Conservation (phyloP, 163 green algal species). For the Prototheca wickerhamii region DNA sequence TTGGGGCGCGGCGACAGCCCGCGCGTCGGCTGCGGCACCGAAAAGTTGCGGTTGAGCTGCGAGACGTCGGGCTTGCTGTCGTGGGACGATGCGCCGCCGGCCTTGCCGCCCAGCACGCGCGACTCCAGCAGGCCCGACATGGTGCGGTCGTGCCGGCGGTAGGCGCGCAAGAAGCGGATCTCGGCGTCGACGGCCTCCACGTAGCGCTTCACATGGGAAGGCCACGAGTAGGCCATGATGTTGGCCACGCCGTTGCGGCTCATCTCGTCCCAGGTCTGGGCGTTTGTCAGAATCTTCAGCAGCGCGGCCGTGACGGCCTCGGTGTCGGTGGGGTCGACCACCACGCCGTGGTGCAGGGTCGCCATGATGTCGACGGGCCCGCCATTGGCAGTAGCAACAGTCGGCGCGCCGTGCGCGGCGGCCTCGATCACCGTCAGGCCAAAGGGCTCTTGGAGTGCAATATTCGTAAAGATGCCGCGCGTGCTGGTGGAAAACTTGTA, state of each 20-base stretch:
- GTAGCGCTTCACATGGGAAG: constrained; percentile 75
- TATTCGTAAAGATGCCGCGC: constrained; percentile 87
- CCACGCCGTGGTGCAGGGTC: constrained; percentile 75
- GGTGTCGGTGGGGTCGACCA: constrained; percentile 76
- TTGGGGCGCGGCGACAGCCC: background rate
- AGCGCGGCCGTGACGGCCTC: constrained; percentile 56
- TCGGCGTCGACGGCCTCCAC: constrained; percentile 62
- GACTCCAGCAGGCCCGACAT: constrained; percentile 23
- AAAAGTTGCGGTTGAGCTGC: background rate
- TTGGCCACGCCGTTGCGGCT: constrained; percentile 51
- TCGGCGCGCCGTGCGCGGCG: constrained; percentile 85
- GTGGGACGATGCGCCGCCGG: background rate
- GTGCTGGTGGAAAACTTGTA: constrained; percentile 71
- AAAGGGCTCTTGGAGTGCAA: constrained; percentile 92
- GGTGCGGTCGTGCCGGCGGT: constrained; percentile 18
- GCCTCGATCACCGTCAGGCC: constrained; percentile 94
- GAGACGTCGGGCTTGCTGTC: background rate
- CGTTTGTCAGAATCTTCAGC: constrained; percentile 55
- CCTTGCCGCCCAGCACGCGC: constrained; percentile 7
- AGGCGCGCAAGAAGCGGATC: constrained; percentile 27
- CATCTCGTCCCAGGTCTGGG: constrained; percentile 42
- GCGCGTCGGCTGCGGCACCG: background rate
- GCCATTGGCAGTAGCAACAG: constrained; percentile 85
- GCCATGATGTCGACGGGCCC: constrained; percentile 83
- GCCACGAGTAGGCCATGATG: constrained; percentile 92